These are phyloP conservation scores for Botryosphaeria dothidea DNA, from an alignment of 2,329 filamentous ascomycete species.

Conservation along the genomic window DNA sequence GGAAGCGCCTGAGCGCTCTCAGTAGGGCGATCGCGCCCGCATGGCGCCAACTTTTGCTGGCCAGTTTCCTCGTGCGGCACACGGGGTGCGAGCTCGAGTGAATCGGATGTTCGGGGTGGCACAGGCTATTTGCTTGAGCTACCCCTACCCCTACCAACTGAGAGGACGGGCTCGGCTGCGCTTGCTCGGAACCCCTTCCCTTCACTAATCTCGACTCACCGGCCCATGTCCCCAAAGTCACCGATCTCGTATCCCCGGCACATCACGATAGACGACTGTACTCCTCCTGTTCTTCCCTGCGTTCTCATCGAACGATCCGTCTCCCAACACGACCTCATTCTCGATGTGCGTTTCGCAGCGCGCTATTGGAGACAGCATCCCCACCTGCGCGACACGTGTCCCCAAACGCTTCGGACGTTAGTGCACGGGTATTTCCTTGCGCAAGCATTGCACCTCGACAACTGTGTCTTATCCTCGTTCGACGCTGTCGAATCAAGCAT, in stretches of 20 bases:
- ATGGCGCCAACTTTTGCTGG: neutral
- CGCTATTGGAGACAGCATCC: slow-evolving; percentile 1
- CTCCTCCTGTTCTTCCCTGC: neutral
- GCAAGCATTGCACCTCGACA: neutral
- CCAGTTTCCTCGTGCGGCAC: neutral
- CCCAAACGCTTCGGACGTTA: neutral
- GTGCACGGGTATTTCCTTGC: slow-evolving; percentile 1
- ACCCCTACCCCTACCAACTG: neutral
- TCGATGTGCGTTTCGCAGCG: neutral
- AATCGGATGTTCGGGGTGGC: slow-evolving; percentile 5
- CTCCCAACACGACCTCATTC: neutral
- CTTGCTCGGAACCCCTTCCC: slow-evolving; percentile 1
- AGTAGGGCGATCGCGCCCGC: slow-evolving; percentile 9
- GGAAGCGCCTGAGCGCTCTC: slow-evolving; percentile 11
- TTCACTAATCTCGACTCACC: slow-evolving; percentile 12
- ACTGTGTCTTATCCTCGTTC: neutral
- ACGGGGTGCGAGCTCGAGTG: neutral
- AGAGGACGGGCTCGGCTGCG: slow-evolving; percentile 9
- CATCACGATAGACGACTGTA: slow-evolving; percentile 3
- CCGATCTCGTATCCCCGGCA: neutral
- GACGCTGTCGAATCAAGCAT: neutral
- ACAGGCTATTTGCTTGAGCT: slow-evolving; percentile 7
- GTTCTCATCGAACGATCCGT: neutral
- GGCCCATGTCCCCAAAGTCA: neutral
- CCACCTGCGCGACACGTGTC: slow-evolving; percentile 11